Percentiles rank a stretch among this genome's conserved stretches.
These are phyloP conservation scores for Hypoxylon sp. DNA, from an alignment of 2,329 filamentous ascomycete genomes.

Conservation along the genomic window DNA sequence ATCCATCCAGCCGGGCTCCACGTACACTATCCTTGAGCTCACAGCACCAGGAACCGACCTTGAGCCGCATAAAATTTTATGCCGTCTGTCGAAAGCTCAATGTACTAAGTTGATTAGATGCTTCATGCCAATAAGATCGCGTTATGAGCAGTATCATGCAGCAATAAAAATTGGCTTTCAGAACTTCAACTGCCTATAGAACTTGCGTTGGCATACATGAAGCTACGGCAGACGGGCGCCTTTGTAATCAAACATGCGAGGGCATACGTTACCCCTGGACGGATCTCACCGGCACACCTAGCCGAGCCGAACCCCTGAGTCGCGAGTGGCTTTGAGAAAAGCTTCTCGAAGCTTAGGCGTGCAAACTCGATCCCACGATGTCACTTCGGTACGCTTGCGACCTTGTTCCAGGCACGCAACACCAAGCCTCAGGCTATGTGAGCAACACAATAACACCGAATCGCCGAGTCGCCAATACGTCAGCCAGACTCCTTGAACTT, in stretches of 20 bases:
- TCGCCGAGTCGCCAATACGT: conserved; percentile 25
- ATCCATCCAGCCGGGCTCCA: conserved; percentile 3
- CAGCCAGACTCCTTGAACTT: conserved; percentile 25
- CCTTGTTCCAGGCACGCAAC: conserved; percentile 12
- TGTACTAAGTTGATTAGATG: conserved; percentile 13
- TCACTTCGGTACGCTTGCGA: conserved; percentile 17
- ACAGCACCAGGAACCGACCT: conserved; percentile 33
- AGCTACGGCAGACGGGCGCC: background rate
- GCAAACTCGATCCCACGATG: conserved; percentile 25
- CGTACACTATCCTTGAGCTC: conserved; percentile 10
- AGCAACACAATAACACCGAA: conserved; percentile 31
- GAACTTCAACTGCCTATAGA: background rate
- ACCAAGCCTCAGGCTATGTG: conserved; percentile 8
- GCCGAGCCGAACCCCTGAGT: background rate
- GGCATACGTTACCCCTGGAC: background rate
- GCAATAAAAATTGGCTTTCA: conserved; percentile 1
- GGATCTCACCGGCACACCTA: background rate
- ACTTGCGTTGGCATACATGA: conserved; percentile 6
- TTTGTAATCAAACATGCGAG: conserved; percentile 1
- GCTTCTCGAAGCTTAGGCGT: conserved; percentile 30
- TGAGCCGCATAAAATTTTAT: conserved; percentile 36
- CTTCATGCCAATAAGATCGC: conserved; percentile 15
- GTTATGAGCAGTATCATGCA: conserved; percentile 6
- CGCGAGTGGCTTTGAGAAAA: conserved; percentile 6
- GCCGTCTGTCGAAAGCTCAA: conserved; percentile 12